These are phyloP conservation scores for Saccharomycopsis amapae DNA, from an alignment of 805 yeast genomes.

Conservation along the genomic window DNA sequence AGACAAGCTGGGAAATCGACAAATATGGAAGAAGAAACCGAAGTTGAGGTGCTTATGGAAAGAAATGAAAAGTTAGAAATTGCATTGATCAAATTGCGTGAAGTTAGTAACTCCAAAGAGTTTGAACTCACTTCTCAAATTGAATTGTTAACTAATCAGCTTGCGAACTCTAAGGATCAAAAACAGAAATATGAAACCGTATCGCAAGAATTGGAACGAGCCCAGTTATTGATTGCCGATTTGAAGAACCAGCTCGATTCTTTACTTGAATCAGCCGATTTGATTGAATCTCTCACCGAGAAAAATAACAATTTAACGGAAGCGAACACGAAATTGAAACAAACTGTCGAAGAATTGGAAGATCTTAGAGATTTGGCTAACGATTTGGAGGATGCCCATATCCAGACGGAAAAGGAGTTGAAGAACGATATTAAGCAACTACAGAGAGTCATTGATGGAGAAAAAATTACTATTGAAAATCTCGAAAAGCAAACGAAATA, in stretches of 20 bases:
- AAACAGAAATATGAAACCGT: conserved; percentile 15
- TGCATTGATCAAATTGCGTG: conserved; percentile 33
- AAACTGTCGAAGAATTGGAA: conserved; percentile 38
- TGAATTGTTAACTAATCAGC: conserved; percentile 10
- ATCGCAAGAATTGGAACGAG: conserved; percentile 16
- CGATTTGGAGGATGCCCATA: conserved; percentile 39
- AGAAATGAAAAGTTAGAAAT: conserved; percentile 35
- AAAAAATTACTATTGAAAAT: conserved; percentile 6
- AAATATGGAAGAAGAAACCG: conserved; percentile 16
- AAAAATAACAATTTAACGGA: conserved; percentile 32
- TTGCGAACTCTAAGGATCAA: conserved; percentile 10
- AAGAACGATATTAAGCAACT: conserved; percentile 26
- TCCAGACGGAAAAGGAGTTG: conserved; percentile 38
- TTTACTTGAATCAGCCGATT: conserved; percentile 27
- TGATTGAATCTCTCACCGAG: conserved; percentile 32
- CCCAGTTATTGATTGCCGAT: conserved; percentile 24
- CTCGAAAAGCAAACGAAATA: conserved; percentile 7
- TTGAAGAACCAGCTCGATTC: conserved; percentile 28
- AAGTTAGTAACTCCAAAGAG: conserved; percentile 28
- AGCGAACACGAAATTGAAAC: conserved; percentile 30
- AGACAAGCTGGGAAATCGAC: conserved; percentile 1
- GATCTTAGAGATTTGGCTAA: conserved; percentile 44
- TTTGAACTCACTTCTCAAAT: conserved; percentile 25
- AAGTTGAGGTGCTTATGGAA: conserved; percentile 20
- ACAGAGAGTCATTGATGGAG: conserved; percentile 3